Evolutionary conservation across 495 filamentous ascomycete species (phyloP).

Genomic region (Hypoxylon rickii): DNA sequence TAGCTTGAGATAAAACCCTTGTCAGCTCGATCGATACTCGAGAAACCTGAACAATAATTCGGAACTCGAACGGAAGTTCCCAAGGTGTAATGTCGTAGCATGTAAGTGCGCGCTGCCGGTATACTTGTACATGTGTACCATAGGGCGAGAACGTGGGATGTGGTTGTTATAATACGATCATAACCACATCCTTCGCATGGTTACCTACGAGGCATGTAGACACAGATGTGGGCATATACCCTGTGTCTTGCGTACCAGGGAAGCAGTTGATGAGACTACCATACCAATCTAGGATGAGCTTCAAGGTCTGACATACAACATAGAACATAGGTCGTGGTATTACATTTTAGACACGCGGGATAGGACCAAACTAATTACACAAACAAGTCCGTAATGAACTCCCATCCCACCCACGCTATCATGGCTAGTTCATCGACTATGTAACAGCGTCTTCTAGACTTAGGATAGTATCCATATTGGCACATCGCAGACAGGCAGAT

Average conservation of each 20-base stretch:
- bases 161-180: conserved; percentile 22
- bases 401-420: conserved; percentile 13
- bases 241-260: conserved; percentile 1
- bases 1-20: not conserved
- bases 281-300: conserved; percentile 8
- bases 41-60: not conserved
- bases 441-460: conserved; percentile 17
- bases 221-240: conserved; percentile 16
- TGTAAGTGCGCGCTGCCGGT: conserved; percentile 3
- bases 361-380: conserved; percentile 26
- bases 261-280: conserved; percentile 10
- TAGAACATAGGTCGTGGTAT: conserved; percentile 3
- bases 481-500: conserved; percentile 1
- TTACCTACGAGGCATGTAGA: too few relatives aligned
- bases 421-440: not conserved
- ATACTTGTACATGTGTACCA: conserved; percentile 3
- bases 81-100: not conserved
- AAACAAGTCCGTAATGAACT: conserved; percentile 21
- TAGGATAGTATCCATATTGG: not conserved
- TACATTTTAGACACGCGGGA: conserved; percentile 24
- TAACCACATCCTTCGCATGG: conserved; percentile 12
- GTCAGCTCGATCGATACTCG: not conserved
- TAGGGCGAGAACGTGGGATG: conserved; percentile 11
- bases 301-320: too few relatives aligned
- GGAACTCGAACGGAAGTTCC: not conserved